phyloP scores from a whole-genome alignment of 257 asterid genomes.

The Nicotiana obtusifolia region DNA sequence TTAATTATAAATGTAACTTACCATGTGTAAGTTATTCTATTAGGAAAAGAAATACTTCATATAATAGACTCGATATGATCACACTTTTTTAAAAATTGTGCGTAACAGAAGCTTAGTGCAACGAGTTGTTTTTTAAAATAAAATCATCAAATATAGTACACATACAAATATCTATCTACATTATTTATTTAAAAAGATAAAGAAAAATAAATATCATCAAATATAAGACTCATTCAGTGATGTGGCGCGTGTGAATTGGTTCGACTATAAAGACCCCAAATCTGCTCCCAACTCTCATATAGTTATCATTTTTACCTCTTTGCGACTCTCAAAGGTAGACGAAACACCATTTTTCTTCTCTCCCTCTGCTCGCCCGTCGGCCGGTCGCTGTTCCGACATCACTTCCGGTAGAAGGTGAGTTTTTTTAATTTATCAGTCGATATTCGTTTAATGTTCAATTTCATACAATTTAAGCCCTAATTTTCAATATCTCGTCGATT shows the following conservation, averaged over 20 bases:
- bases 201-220: too few species aligned
- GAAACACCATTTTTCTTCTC: not conserved
- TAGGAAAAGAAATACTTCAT: too few species aligned
- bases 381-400: not conserved
- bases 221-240: not conserved
- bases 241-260: conserved; percentile 5
- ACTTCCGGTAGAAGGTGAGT: not conserved
- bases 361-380: not conserved
- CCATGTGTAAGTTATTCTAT: not conserved
- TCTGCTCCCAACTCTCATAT: not conserved
- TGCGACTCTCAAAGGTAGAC: not conserved
- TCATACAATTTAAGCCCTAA: not conserved
- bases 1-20: not conserved
- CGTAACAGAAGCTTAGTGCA: too few species aligned
- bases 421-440: not conserved
- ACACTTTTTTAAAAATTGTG: too few species aligned
- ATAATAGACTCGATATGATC: too few species aligned
- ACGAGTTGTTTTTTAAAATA: too few species aligned
- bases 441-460: not conserved
- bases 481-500: not conserved
- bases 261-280: conserved; percentile 1
- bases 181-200: too few species aligned
- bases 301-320: not conserved
- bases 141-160: too few species aligned
- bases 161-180: too few species aligned